A percentile compares a stretch with the other conserved stretches of the same genome.
These are phyloP conservation scores for Corylus americana DNA, from an alignment of 306 rosid species.

Conservation along the genomic window DNA sequence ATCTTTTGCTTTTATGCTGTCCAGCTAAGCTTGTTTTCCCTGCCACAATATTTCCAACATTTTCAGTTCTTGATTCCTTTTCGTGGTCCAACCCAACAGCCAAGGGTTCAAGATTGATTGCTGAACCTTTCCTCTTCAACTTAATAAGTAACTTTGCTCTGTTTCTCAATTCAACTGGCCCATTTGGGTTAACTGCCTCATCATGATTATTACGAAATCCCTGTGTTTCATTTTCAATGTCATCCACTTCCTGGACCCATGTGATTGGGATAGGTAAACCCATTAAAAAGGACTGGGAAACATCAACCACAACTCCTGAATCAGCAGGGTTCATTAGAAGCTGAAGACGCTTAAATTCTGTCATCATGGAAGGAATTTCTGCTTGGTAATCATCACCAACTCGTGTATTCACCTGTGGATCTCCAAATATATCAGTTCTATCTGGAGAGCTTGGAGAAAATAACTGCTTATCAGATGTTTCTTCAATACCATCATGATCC, in stretches of 20 bases:
- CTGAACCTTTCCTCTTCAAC: constrained; percentile 31
- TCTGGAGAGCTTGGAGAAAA: constrained; percentile 49
- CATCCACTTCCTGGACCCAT: constrained; percentile 43
- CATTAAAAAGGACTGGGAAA: constrained; percentile 39
- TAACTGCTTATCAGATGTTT: constrained; percentile 32
- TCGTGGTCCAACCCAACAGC: constrained; percentile 22
- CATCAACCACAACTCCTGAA: constrained; percentile 32
- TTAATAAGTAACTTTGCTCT: constrained; percentile 23
- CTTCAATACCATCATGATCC: constrained; percentile 35
- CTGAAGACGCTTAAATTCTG: constrained; percentile 41
- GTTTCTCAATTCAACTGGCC: constrained; percentile 30
- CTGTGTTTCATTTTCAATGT: constrained; percentile 21
- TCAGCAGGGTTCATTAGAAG: constrained; percentile 41
- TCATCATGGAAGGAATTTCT: constrained; percentile 49
- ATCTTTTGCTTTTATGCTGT: constrained; percentile 22
- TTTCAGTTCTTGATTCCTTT: constrained; percentile 21
- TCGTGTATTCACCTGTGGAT: constrained; percentile 46
- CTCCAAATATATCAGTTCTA: constrained; percentile 40
- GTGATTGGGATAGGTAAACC: constrained; percentile 57
- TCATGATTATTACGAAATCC: constrained; percentile 33
- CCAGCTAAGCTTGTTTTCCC: constrained; percentile 25
- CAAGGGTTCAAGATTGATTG: constrained; percentile 14
- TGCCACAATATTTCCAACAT: constrained; percentile 14
- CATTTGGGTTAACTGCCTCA: constrained; percentile 24
- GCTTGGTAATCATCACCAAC: constrained; percentile 69